Evolutionary conservation across 805 yeast species (phyloP).

Genomic region (Pichia nanzhaoensis): DNA sequence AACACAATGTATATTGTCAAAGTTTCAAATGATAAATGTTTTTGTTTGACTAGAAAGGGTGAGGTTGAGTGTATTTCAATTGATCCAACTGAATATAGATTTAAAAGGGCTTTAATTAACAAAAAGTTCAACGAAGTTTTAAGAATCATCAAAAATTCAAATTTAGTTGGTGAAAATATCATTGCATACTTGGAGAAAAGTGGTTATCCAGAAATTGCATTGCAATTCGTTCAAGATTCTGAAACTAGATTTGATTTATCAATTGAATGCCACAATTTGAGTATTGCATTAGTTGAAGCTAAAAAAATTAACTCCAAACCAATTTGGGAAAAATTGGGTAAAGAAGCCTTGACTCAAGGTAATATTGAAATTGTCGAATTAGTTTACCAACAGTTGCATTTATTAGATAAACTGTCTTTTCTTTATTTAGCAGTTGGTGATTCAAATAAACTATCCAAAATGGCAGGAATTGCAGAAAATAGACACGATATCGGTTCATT

Average conservation of each 20-base stretch:
- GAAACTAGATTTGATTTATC: constrained; percentile 95
- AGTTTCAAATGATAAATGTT: constrained; percentile 64
- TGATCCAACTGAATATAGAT: constrained; percentile 96
- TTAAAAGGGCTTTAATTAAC: constrained; percentile 86
- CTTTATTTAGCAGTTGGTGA: constrained; percentile 84
- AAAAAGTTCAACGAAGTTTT: constrained; percentile 88
- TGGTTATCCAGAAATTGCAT: constrained; percentile 96
- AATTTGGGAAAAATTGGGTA: constrained; percentile 77
- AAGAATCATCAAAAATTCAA: constrained; percentile 79
- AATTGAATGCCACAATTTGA: constrained; percentile 83
- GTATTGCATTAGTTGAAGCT: constrained; percentile 86
- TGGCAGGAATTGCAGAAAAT: constrained; percentile 85
- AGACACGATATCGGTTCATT: constrained; percentile 76
- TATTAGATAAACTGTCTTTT: constrained; percentile 85
- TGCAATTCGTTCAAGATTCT: constrained; percentile 94
- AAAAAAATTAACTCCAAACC: constrained; percentile 57
- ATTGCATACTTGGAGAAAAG: constrained; percentile 90
- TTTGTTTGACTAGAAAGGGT: constrained; percentile 80
- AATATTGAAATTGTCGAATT: constrained; percentile 78
- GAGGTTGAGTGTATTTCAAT: constrained; percentile 70
- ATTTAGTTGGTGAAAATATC: constrained; percentile 94
- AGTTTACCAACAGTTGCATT: constrained; percentile 79
- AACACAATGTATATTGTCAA: constrained; percentile 77
- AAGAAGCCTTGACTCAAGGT: constrained; percentile 87
- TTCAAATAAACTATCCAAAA: constrained; percentile 60